Evolutionary conservation across 2,329 filamentous ascomycete genomes (phyloP).

Genomic region (Chrysoporthe puriensis): DNA sequence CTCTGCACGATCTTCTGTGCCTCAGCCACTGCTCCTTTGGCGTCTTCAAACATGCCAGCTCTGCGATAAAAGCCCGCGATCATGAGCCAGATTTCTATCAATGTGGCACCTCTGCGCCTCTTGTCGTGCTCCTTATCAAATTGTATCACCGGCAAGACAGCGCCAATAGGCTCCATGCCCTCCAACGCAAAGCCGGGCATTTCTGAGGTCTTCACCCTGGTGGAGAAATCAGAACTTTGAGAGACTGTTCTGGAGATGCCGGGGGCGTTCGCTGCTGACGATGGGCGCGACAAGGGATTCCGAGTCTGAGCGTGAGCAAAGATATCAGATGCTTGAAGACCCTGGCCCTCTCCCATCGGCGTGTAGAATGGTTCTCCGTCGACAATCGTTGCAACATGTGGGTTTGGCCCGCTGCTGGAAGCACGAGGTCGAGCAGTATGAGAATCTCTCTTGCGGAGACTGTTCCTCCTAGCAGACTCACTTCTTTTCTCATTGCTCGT

Average conservation of each 20-base stretch:
- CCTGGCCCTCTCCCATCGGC: conserved; percentile 47
- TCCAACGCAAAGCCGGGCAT: conserved; percentile 45
- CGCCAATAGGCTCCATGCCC: conserved; percentile 48
- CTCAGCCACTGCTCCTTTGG: conserved; percentile 78
- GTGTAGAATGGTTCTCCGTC: conserved; percentile 58
- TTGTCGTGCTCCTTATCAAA: conserved; percentile 59
- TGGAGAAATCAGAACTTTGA: conserved; percentile 49
- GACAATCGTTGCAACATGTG: conserved; percentile 46
- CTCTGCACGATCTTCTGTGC: conserved; percentile 74
- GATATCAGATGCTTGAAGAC: conserved; percentile 45
- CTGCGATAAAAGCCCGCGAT: conserved; percentile 87
- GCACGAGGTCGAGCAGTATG: conserved; percentile 53
- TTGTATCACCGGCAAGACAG: conserved; percentile 55
- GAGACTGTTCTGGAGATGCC: conserved; percentile 35
- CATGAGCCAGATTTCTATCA: conserved; percentile 87
- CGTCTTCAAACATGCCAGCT: conserved; percentile 78
- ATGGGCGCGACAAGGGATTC: conserved; percentile 45
- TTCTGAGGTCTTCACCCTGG: conserved; percentile 44
- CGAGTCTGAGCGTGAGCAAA: conserved; percentile 47
- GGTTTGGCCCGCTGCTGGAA: conserved; percentile 45
- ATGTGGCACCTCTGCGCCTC: conserved; percentile 52
- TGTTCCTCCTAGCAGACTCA: conserved; percentile 53
- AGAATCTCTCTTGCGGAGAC: conserved; percentile 56
- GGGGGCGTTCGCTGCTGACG: conserved; percentile 45
- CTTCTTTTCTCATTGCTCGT: conserved; percentile 47